A percentile compares a stretch with the other conserved stretches of the same genome.
phyloP scores from a whole-genome alignment of 768 basidiomycete species.

The Cyclocybe aegerita region DNA sequence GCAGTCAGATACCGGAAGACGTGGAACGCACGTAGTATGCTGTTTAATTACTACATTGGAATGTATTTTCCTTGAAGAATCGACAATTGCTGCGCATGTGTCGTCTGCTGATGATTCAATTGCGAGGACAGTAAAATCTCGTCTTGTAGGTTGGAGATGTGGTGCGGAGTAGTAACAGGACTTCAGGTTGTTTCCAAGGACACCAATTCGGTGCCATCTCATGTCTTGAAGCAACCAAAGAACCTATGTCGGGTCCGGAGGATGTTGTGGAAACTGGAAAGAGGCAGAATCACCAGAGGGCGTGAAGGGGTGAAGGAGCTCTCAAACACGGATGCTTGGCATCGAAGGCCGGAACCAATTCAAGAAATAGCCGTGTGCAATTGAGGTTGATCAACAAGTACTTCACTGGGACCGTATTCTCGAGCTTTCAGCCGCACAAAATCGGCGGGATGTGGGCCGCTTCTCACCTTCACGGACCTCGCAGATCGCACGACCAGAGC shows the following conservation, averaged over 20 bases:
- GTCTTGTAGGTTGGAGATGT: conserved; percentile 2
- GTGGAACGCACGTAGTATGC: conserved; percentile 49
- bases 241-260: no score
- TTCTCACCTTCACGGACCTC: conserved; percentile 30
- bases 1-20: conserved; percentile 2
- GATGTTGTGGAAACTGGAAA: no score
- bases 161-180: no score
- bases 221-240: no score
- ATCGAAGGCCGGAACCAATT: no score
- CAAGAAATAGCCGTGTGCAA: no score
- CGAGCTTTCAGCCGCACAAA: neutral
- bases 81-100: conserved; percentile 86
- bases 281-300: no score
- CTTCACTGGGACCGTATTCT: conserved; percentile 1
- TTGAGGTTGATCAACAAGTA: no score
- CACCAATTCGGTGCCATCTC: no score
- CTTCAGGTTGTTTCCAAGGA: no score
- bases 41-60: conserved; percentile 90
- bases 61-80: conserved; percentile 64
- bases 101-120: conserved; percentile 94
- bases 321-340: no score
- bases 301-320: no score
- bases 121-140: conserved; percentile 63
- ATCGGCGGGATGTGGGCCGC: conserved; percentile 26
- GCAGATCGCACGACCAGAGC: conserved; percentile 40